Conservation (phyloP, 2,329 filamentous ascomycete genomes). For the Neoarthrinium moseri region DNA sequence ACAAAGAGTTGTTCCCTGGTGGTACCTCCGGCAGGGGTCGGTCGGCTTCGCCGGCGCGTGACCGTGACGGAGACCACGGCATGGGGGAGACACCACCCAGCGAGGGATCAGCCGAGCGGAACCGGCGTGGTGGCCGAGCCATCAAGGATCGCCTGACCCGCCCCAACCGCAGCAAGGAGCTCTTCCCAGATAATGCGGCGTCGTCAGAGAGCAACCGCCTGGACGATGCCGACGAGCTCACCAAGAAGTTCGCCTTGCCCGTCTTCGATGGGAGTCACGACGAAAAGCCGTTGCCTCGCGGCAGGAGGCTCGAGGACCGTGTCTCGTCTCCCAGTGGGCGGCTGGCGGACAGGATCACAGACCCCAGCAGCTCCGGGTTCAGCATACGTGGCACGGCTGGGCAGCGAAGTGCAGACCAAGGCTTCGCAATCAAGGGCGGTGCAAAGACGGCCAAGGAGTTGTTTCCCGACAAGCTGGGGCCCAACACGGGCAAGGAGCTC, state of each 20-base stretch:
- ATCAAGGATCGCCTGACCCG: constrained; percentile 41
- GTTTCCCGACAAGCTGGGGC: constrained; percentile 63
- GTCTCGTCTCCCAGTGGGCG: constrained; percentile 22
- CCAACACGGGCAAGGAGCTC: constrained; percentile 67
- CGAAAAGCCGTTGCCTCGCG: constrained; percentile 11
- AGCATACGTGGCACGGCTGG: constrained; percentile 60
- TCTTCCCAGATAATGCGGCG: constrained; percentile 52
- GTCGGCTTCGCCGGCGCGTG: constrained; percentile 51
- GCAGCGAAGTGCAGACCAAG: constrained; percentile 43
- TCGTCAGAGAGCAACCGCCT: constrained; percentile 42
- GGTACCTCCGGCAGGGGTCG: constrained; percentile 37
- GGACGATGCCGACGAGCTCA: constrained; percentile 52
- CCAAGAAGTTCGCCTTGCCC: constrained; percentile 46
- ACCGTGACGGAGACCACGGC: constrained; percentile 39
- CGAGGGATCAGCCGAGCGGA: constrained; percentile 32
- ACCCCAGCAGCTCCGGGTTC: constrained; percentile 36
- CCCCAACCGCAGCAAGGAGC: constrained; percentile 50
- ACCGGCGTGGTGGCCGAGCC: constrained; percentile 42
- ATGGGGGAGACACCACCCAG: constrained; percentile 31
- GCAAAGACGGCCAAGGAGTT: constrained; percentile 61
- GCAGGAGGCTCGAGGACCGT: constrained; percentile 25
- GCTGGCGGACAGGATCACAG: constrained; percentile 34
- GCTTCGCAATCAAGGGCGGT: constrained; percentile 67
- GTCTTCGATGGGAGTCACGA: constrained; percentile 43
- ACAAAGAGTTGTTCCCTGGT: constrained; percentile 64